phyloP scores from a whole-genome alignment of 2,329 filamentous ascomycete genomes.

The Colletotrichum siamense region DNA sequence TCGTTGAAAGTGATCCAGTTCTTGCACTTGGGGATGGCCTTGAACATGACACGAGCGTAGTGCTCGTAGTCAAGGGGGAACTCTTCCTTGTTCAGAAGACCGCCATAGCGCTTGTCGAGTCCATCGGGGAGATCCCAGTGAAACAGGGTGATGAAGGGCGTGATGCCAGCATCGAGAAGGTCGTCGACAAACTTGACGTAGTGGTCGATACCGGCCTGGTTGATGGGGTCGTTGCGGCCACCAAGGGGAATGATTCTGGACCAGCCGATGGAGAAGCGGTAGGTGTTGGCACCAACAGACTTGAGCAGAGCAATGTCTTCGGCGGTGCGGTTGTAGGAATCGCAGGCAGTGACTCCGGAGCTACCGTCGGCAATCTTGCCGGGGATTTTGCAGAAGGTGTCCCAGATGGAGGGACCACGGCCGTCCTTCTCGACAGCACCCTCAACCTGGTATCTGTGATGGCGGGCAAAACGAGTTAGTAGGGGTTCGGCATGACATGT shows the following conservation, averaged over 20 bases:
- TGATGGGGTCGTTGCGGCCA: slow-evolving; percentile 81
- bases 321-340: slow-evolving; percentile 81
- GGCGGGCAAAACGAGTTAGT: background rate
- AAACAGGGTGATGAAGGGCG: slow-evolving; percentile 81
- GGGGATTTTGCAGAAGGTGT: slow-evolving; percentile 81
- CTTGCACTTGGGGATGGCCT: slow-evolving; percentile 77
- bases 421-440: slow-evolving; percentile 77
- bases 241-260: slow-evolving; percentile 86
- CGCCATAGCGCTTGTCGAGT: slow-evolving; percentile 81
- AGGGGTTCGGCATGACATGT: background rate
- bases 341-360: slow-evolving; percentile 80
- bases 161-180: slow-evolving; percentile 76
- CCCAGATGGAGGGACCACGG: slow-evolving; percentile 85
- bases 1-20: slow-evolving; percentile 94
- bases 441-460: slow-evolving; percentile 82
- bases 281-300: slow-evolving; percentile 72
- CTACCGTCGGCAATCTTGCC: slow-evolving; percentile 84
- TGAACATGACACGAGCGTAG: slow-evolving; percentile 79
- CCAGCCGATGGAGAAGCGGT: slow-evolving; percentile 88
- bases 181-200: slow-evolving; percentile 83
- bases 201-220: slow-evolving; percentile 77
- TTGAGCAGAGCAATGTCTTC: slow-evolving; percentile 83
- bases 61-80: slow-evolving; percentile 82
- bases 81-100: slow-evolving; percentile 80
- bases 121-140: slow-evolving; percentile 88